Conservation (phyloP, 2,329 filamentous ascomycete genomes). For the Rhinocladiella similis region DNA sequence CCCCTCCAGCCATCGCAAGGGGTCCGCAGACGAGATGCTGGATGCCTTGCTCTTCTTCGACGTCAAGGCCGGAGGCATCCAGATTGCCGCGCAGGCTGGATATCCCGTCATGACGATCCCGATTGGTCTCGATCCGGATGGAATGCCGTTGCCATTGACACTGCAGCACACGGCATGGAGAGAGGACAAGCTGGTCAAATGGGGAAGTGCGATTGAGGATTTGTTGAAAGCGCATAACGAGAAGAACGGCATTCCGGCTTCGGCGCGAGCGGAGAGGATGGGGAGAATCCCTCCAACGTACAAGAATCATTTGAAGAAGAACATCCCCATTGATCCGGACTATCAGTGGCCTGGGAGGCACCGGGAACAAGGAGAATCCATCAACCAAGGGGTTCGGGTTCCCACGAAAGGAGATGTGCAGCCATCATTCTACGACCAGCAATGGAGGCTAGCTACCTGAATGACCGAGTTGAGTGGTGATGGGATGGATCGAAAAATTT, state of each 20-base stretch:
- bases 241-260: background rate
- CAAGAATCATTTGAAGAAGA: constrained; percentile 31
- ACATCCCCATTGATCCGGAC: constrained; percentile 29
- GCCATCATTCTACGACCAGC: too few relatives aligned
- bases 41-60: constrained; percentile 36
- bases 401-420: too few relatives aligned
- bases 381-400: too few relatives aligned
- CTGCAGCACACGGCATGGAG: constrained; percentile 34
- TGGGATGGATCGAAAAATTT: too few relatives aligned
- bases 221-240: constrained; percentile 18
- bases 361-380: background rate
- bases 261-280: constrained; percentile 3
- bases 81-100: constrained; percentile 36
- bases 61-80: constrained; percentile 32
- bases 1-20: background rate
- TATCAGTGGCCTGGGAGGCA: constrained; percentile 22
- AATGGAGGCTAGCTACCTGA: too few relatives aligned
- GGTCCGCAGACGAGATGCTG: constrained; percentile 11
- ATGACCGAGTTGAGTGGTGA: too few relatives aligned
- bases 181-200: constrained; percentile 33
- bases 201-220: constrained; percentile 36
- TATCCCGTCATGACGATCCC: constrained; percentile 36
- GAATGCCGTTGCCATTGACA: constrained; percentile 30
- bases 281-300: constrained; percentile 30
- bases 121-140: constrained; percentile 32